Evolutionary conservation across 2,329 filamentous ascomycete species (phyloP).

Genomic region (Arachnopeziza araneosa): DNA sequence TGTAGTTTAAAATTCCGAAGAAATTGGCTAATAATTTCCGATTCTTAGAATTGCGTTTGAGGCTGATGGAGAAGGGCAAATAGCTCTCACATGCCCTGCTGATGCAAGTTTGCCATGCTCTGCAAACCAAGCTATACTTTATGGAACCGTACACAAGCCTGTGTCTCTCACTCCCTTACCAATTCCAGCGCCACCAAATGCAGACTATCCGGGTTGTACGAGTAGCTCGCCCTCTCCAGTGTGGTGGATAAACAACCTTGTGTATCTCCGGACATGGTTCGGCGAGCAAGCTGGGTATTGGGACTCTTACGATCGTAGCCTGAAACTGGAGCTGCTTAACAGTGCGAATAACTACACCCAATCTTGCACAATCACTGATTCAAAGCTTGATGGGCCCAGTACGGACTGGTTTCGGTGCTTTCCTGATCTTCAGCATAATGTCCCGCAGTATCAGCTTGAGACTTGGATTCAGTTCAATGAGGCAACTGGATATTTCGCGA

Average conservation of each 20-base stretch:
- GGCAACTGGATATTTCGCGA: neutral
- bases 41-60: neutral
- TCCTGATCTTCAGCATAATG: neutral
- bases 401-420: neutral
- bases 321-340: neutral
- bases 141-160: neutral
- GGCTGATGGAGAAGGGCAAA: neutral
- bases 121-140: neutral
- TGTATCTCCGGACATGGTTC: neutral
- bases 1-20: neutral
- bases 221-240: neutral
- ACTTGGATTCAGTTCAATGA: neutral
- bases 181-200: neutral
- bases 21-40: neutral
- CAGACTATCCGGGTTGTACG: neutral
- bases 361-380: neutral
- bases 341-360: neutral
- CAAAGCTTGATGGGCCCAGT: neutral
- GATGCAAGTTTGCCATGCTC: neutral
- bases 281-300: neutral
- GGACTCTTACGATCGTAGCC: neutral
- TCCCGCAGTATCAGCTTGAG: neutral
- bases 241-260: neutral
- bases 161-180: neutral
- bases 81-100: neutral